Percentiles rank a stretch among this genome's conserved stretches.
Conservation (phyloP, 257 asterid genomes). For the Jasminum sambac region DNA sequence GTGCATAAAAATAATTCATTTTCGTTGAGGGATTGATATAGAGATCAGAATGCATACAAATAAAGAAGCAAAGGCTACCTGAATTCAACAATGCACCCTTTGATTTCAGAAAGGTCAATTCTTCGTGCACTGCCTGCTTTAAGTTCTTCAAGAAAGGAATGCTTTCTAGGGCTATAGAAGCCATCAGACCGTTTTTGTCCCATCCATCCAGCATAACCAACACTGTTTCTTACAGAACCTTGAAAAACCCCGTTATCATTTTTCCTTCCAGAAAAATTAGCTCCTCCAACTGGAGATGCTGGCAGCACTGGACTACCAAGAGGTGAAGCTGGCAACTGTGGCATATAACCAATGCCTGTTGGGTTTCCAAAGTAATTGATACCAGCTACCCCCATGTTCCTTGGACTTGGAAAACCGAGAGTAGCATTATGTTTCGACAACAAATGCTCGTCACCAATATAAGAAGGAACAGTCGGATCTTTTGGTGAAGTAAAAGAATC, state of each 20-base stretch:
- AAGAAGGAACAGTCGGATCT: constrained; percentile 39
- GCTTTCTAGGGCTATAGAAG: constrained; percentile 50
- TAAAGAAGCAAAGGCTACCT: constrained; percentile 41
- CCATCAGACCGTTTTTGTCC: constrained; percentile 61
- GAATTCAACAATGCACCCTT: constrained; percentile 73
- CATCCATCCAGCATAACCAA: constrained; percentile 62
- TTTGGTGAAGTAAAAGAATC: constrained; percentile 50
- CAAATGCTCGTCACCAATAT: constrained; percentile 55
- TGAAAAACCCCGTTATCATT: constrained; percentile 52
- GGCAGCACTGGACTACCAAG: constrained; percentile 72
- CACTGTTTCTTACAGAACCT: constrained; percentile 48
- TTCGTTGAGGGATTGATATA: background rate
- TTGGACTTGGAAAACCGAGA: constrained; percentile 48
- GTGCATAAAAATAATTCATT: constrained; percentile 19
- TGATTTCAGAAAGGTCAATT: constrained; percentile 67
- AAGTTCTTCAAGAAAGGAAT: constrained; percentile 77
- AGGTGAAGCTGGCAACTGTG: constrained; percentile 67
- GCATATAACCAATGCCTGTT: constrained; percentile 47
- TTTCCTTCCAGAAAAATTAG: constrained; percentile 48
- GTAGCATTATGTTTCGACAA: constrained; percentile 43
- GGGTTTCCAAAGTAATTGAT: constrained; percentile 59
- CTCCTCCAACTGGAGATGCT: constrained; percentile 62
- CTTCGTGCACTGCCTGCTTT: constrained; percentile 63
- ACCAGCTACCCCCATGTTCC: constrained; percentile 46
- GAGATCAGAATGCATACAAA: constrained; percentile 7